A percentile compares a stretch with the other conserved stretches of the same genome.
Conservation (phyloP, 177 flowering plant genomes). For the Vitis hybrid region DNA sequence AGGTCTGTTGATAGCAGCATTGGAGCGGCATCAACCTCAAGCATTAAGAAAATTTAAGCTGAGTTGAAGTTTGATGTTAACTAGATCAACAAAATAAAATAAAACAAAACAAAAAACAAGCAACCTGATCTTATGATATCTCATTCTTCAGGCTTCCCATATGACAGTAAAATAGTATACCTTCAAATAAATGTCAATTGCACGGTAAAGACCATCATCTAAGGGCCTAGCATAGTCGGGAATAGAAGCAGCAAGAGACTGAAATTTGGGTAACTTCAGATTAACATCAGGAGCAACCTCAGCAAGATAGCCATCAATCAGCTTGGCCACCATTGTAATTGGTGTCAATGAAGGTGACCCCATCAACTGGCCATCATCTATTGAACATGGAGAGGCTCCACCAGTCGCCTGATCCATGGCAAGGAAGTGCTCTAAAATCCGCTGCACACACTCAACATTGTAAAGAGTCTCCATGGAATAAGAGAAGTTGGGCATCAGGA, state of each 20-base stretch:
- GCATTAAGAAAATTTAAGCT: too few species aligned
- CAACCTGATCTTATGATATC: not conserved
- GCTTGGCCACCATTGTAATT: slow-evolving; percentile 82
- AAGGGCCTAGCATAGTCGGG: slow-evolving; percentile 91
- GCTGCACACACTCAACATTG: slow-evolving; percentile 79
- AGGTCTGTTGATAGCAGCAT: not conserved
- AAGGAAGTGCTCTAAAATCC: slow-evolving; percentile 81
- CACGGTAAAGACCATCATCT: slow-evolving; percentile 93
- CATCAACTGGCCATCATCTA: slow-evolving; percentile 64
- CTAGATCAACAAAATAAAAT: not conserved
- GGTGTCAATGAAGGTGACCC: slow-evolving; percentile 86
- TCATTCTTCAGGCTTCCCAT: not conserved
- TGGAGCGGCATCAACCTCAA: too few species aligned
- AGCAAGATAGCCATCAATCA: slow-evolving; percentile 89
- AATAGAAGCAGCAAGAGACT: slow-evolving; percentile 74
- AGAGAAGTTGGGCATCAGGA: slow-evolving; percentile 84
- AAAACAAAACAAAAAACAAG: not conserved
- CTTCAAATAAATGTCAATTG: slow-evolving; percentile 89
- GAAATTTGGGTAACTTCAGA: slow-evolving; percentile 81
- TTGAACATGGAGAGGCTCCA: slow-evolving; percentile 68
- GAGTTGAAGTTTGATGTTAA: not conserved
- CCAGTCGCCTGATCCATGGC: slow-evolving; percentile 64
- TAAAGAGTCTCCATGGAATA: slow-evolving; percentile 83
- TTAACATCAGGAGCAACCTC: slow-evolving; percentile 94
- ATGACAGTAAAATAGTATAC: slow-evolving; percentile 29